Percentiles rank a stretch among this genome's conserved stretches.
Evolutionary conservation across 2,329 filamentous ascomycete species (phyloP).

Genomic region (Epicoccum nigrum): DNA sequence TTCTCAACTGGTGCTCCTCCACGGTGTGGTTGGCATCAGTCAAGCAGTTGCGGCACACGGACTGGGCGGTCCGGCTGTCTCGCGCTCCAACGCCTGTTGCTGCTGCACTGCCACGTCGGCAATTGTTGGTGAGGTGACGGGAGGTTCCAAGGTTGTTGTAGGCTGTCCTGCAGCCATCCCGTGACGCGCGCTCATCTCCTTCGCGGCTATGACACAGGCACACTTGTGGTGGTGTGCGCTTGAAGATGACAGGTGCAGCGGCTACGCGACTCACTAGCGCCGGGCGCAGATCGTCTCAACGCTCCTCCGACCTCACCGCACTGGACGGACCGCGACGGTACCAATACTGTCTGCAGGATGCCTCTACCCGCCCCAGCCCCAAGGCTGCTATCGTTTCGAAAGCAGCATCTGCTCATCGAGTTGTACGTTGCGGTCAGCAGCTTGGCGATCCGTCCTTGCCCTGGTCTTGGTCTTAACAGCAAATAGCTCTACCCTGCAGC

Average conservation of each 20-base stretch:
- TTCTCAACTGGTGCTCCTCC: conserved; percentile 7
- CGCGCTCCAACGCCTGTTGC: neutral
- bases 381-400: conserved; percentile 61
- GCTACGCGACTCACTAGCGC: conserved; percentile 8
- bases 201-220: conserved; percentile 13
- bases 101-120: conserved; percentile 26
- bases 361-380: conserved; percentile 22
- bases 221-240: conserved; percentile 11
- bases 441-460: conserved; percentile 16
- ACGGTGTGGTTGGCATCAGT: conserved; percentile 12
- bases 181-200: conserved; percentile 29
- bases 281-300: conserved; percentile 18
- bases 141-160: no score
- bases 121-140: neutral
- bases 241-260: conserved; percentile 16
- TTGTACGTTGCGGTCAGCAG: conserved; percentile 64
- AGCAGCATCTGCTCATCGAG: conserved; percentile 79
- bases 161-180: conserved; percentile 11
- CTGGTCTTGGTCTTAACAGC: conserved; percentile 27
- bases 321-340: conserved; percentile 1
- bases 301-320: conserved; percentile 14
- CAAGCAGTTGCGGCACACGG: conserved; percentile 5
- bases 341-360: conserved; percentile 11
- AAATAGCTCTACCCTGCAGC: conserved; percentile 75
- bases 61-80: neutral